These are phyloP conservation scores for Apiotrichum veenhuisii DNA, from an alignment of 1,284 basidiomycete genomes.

Conservation along the genomic window DNA sequence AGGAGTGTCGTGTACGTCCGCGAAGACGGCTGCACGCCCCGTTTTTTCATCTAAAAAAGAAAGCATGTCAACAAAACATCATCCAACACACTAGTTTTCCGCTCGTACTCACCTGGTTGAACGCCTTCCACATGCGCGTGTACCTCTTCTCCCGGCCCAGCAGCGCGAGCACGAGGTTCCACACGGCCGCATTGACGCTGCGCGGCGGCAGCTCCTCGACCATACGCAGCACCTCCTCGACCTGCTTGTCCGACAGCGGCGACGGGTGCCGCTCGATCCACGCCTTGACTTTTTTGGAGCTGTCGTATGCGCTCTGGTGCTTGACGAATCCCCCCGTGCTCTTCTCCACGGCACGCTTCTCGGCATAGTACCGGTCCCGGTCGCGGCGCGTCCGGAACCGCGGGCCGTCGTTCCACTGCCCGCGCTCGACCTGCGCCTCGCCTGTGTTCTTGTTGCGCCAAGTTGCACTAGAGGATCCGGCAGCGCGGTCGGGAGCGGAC, in stretches of 20 bases:
- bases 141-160: constrained; percentile 37
- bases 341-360: background rate
- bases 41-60: constrained; percentile 46
- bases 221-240: constrained; percentile 29
- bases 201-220: constrained; percentile 24
- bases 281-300: constrained; percentile 15
- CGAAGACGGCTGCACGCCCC: constrained; percentile 36
- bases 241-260: constrained; percentile 19
- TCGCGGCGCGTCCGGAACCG: background rate
- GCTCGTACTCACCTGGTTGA: constrained; percentile 37
- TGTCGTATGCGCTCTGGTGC: constrained; percentile 4
- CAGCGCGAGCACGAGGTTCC: constrained; percentile 39
- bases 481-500: too few species aligned
- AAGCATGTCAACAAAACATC: too few species aligned
- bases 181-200: constrained; percentile 39
- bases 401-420: background rate
- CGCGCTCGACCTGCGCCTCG: too few species aligned
- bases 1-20: constrained; percentile 45
- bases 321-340: background rate
- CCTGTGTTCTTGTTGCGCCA: too few species aligned
- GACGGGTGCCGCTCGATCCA: constrained; percentile 24
- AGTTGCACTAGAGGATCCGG: too few species aligned
- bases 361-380: background rate
- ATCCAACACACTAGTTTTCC: background rate
- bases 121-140: constrained; percentile 38